Conservation (phyloP, 2,329 filamentous ascomycete species). For the Aspergillus pseudoterreus region DNA sequence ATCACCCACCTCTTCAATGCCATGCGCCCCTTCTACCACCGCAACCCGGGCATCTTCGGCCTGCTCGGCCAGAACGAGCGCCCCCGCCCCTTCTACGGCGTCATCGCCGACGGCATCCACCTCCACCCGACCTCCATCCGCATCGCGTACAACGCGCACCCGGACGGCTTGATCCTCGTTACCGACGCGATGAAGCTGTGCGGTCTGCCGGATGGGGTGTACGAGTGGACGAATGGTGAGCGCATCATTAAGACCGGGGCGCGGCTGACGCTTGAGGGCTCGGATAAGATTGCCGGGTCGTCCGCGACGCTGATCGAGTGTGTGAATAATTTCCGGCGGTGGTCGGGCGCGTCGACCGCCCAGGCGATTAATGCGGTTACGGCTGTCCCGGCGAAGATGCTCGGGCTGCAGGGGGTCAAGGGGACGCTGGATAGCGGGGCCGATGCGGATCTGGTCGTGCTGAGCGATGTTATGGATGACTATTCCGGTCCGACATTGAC, state of each 20-base stretch:
- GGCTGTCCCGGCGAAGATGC: conserved; percentile 36
- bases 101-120: conserved; percentile 89
- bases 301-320: conserved; percentile 43
- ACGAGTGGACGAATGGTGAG: conserved; percentile 77
- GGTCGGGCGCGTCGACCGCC: conserved; percentile 37
- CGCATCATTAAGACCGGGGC: conserved; percentile 60
- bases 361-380: conserved; percentile 40
- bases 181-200: conserved; percentile 90
- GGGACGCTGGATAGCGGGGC: conserved; percentile 37
- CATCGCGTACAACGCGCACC: conserved; percentile 83
- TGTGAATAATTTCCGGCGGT: conserved; percentile 43
- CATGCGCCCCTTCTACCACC: conserved; percentile 85
- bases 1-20: conserved; percentile 94
- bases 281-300: conserved; percentile 72
- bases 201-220: conserved; percentile 77
- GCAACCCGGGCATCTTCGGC: conserved; percentile 86
- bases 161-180: conserved; percentile 79
- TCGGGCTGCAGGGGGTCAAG: conserved; percentile 38
- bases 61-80: conserved; percentile 66
- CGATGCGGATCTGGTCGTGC: conserved; percentile 41
- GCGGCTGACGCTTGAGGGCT: conserved; percentile 71
- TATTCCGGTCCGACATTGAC: conserved; percentile 31
- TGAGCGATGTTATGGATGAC: conserved; percentile 32
- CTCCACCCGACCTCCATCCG: conserved; percentile 84
- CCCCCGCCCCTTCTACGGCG: conserved; percentile 70